Conservation (phyloP, 176 grass and related monocot species). For the Oryza punctata region DNA sequence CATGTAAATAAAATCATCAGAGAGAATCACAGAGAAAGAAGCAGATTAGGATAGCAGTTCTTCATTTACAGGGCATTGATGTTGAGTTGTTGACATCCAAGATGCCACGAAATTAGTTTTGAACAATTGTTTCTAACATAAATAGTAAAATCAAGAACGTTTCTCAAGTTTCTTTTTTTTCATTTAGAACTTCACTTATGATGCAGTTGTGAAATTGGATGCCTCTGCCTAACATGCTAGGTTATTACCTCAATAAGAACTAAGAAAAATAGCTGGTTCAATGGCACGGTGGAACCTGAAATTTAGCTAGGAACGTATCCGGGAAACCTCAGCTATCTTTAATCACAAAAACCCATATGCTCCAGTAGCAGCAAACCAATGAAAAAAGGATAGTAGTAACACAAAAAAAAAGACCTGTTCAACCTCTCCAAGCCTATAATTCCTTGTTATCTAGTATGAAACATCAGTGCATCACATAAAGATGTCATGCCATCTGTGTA, state of each 20-base stretch:
- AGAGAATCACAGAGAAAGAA: background rate
- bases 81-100: constrained; percentile 21
- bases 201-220: background rate
- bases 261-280: background rate
- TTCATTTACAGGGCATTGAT: constrained; percentile 23
- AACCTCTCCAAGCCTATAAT: background rate
- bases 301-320: background rate
- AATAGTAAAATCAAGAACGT: background rate
- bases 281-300: background rate
- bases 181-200: background rate
- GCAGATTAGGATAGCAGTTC: constrained; percentile 8
- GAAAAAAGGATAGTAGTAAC: background rate
- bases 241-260: background rate
- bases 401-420: background rate
- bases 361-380: background rate
- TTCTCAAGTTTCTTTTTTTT: background rate
- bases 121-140: background rate
- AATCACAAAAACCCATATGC: background rate
- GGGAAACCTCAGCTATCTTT: background rate
- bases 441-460: background rate
- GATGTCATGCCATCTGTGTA: background rate
- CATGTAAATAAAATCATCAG: background rate
- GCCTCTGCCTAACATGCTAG: background rate
- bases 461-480: background rate
- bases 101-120: background rate